Evolutionary conservation across 2,329 filamentous ascomycete species (phyloP).

Genomic region (Chaetomium strumarium): DNA sequence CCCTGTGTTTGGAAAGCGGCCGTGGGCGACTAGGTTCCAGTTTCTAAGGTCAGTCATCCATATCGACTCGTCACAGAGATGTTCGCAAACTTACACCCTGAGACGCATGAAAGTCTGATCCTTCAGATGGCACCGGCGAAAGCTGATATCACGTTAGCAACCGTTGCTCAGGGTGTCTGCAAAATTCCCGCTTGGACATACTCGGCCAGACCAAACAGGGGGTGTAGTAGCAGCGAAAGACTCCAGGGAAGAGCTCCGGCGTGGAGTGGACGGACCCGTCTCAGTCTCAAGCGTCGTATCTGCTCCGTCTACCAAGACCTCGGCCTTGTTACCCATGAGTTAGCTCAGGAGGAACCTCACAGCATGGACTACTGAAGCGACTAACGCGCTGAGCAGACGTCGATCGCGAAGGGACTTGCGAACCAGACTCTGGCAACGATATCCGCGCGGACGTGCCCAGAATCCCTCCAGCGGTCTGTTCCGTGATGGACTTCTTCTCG

Average conservation of each 20-base stretch:
- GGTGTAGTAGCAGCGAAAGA: not conserved
- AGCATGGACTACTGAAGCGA: not conserved
- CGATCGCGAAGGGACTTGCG: not conserved
- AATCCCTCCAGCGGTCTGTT: not conserved
- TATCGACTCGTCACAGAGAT: not conserved
- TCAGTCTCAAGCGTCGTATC: not conserved
- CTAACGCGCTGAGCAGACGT: not conserved
- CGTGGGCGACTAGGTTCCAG: not conserved
- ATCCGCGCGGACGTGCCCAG: not conserved
- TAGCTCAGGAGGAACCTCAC: not conserved
- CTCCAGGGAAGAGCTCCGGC: not conserved
- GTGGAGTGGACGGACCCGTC: not conserved
- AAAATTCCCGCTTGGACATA: not conserved
- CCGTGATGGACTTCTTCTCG: not conserved
- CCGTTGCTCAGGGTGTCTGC: too few relatives aligned
- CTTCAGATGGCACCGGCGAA: not conserved
- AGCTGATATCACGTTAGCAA: not conserved
- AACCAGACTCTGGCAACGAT: not conserved
- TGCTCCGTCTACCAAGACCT: too few relatives aligned
- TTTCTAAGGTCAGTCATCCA: not conserved
- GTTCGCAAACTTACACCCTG: not conserved
- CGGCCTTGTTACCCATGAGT: not conserved
- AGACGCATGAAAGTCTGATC: not conserved
- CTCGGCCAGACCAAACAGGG: not conserved
- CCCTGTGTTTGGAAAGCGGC: slow-evolving; percentile 21